Conservation (phyloP, 495 filamentous ascomycete genomes). For the Hypoxylon cercidicola region DNA sequence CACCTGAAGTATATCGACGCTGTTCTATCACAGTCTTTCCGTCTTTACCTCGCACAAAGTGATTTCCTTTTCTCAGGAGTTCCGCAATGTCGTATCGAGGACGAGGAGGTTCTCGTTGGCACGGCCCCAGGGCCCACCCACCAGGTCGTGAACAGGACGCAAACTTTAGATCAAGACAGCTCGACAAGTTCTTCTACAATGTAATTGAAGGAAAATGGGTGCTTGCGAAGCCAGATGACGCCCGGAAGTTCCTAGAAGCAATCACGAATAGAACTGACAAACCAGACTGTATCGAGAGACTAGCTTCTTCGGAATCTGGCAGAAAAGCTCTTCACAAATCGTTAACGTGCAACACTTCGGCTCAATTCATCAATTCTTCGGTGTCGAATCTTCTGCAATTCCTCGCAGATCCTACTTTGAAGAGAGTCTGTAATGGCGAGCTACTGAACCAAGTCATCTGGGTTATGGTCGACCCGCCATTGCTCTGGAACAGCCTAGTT, state of each 20-base stretch:
- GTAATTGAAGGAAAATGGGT: constrained; percentile 42
- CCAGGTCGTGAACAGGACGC: constrained; percentile 11
- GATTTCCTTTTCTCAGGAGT: neutral
- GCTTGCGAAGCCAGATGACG: constrained; percentile 48
- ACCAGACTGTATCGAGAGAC: constrained; percentile 62
- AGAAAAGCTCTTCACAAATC: constrained; percentile 59
- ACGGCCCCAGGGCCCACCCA: neutral
- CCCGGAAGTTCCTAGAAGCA: constrained; percentile 70
- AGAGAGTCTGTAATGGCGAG: constrained; percentile 63
- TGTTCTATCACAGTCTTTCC: neutral
- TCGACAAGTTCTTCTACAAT: constrained; percentile 43
- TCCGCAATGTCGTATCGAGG: constrained; percentile 20
- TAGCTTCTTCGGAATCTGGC: constrained; percentile 62
- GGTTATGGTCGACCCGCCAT: constrained; percentile 65
- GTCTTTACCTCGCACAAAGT: neutral
- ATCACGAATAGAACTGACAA: constrained; percentile 60
- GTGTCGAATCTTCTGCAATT: constrained; percentile 51
- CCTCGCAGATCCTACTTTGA: constrained; percentile 58
- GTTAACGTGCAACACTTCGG: constrained; percentile 61
- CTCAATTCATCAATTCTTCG: constrained; percentile 61
- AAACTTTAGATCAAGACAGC: constrained; percentile 23
- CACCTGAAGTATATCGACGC: neutral
- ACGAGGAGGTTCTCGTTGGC: constrained; percentile 4
- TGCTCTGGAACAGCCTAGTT: constrained; percentile 69
- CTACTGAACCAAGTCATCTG: constrained; percentile 65